Evolutionary conservation across 2,329 filamentous ascomycete genomes (phyloP).

Genomic region (Xylaria sp.): DNA sequence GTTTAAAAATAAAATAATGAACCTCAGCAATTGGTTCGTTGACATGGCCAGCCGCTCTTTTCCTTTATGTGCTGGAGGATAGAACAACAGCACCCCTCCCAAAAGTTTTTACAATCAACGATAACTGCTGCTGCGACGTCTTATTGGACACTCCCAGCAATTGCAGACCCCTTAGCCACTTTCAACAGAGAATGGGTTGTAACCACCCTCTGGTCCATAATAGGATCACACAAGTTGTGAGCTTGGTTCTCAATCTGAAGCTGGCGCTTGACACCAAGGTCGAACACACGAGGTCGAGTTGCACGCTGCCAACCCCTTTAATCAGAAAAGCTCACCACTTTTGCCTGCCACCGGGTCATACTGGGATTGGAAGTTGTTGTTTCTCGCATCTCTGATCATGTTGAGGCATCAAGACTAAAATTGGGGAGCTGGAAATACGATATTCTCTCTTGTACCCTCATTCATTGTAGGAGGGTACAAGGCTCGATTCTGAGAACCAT

Average conservation of each 20-base stretch:
- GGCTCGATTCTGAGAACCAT: not conserved
- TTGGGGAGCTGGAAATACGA: slow-evolving; percentile 8
- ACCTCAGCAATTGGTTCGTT: slow-evolving; percentile 30
- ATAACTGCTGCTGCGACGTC: not conserved
- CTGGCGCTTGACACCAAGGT: not conserved
- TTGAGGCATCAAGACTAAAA: slow-evolving; percentile 19
- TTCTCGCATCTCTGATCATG: not conserved
- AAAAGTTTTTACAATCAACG: not conserved
- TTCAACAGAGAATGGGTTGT: not conserved
- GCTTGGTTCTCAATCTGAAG: no score
- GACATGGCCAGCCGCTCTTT: slow-evolving; percentile 35
- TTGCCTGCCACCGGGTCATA: not conserved
- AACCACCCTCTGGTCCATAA: not conserved
- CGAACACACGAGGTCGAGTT: not conserved
- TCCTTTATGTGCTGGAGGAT: slow-evolving; percentile 24
- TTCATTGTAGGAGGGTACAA: not conserved
- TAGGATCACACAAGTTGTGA: not conserved
- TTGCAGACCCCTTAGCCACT: not conserved
- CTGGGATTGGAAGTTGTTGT: not conserved
- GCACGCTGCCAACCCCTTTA: not conserved
- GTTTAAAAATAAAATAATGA: slow-evolving; percentile 46
- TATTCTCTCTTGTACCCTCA: slow-evolving; percentile 6
- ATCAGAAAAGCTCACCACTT: not conserved
- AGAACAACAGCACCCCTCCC: slow-evolving; percentile 13
- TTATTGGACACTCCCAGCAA: not conserved